Base-by-base conservation (phyloP, 106 monocot species). In the Dendrobium chrysotoxum region DNA sequence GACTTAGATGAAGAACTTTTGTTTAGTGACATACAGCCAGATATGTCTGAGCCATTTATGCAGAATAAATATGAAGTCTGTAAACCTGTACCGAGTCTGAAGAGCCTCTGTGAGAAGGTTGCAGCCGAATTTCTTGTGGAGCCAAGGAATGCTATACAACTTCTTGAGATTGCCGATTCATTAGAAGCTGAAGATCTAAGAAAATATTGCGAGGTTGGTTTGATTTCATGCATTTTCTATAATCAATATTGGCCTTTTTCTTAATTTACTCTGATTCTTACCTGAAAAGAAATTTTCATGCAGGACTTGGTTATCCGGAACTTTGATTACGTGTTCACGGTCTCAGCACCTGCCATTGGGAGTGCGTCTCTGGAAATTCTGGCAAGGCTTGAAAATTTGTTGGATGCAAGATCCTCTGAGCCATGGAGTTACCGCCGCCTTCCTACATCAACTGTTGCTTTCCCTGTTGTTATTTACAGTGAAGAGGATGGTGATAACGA, bases 101-200 rank as follows among this genome's bases (percentile, higher is more conserved):
- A 99, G 85, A 99, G 91, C 83, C 81, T 99, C 17, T 99, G 95
- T 81, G 95, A 99, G 81, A 99, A 88, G 76, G 84, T 85, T 79
- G 99, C 95, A 70, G 82, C 88, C 9, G 93, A 95, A 78, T 89
- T 85, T 82, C 79, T 99, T 15, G 80, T 99, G 57, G 99, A 99
- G 79, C 95, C 99, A 28, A 92, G 87, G 53, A 99, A 93, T 82
- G 88, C 89, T 1, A 77, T 99, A 80, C 94, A 93, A 71, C 87
- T 99, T 81, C 82, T 99, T 72, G 99, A 99, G 86, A 84, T 99
- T 61, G 99, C 99, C 18, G 95, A 99, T 91, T 88, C 91, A 83
- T 77, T 99, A 74, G 95, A 85, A 75, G 99, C 99, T 55, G 79
- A 91, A 82, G 90, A 90, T 50, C 87, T 99, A 2, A 90, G 88